Evolutionary conservation across 163 green algal genomes (phyloP).

Genomic region (Coccomyxa subellipsoidea): DNA sequence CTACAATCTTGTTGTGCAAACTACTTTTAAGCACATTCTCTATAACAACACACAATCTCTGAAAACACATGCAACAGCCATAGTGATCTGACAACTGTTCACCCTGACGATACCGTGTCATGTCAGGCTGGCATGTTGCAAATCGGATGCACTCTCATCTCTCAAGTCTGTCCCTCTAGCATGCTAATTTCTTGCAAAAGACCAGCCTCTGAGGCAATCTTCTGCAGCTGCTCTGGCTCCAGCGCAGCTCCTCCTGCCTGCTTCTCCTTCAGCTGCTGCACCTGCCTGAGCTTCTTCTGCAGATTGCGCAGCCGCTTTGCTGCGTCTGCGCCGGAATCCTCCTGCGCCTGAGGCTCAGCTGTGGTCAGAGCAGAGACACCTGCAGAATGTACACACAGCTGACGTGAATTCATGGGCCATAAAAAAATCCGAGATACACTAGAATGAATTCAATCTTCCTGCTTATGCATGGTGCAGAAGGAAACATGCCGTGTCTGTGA

Average conservation of each 20-base stretch:
- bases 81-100: no score
- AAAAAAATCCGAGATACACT: no score
- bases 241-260: slow-evolving; percentile 30
- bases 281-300: slow-evolving; percentile 74
- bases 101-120: no score
- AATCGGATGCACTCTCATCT: neutral
- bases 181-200: slow-evolving; percentile 46
- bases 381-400: neutral
- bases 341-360: neutral
- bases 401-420: no score
- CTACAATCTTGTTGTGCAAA: no score
- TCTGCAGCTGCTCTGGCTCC: slow-evolving; percentile 56
- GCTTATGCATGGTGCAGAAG: no score
- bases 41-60: no score
- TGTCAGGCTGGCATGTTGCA: no score
- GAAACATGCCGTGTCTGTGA: neutral
- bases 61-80: no score
- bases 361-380: neutral
- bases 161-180: slow-evolving; percentile 17
- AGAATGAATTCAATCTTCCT: no score
- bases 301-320: slow-evolving; percentile 53
- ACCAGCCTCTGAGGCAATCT: slow-evolving; percentile 48
- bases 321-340: neutral
- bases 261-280: slow-evolving; percentile 63
- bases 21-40: no score